Conservation (phyloP, 2,329 filamentous ascomycete species). For the Cordyceps fumosorosea region DNA sequence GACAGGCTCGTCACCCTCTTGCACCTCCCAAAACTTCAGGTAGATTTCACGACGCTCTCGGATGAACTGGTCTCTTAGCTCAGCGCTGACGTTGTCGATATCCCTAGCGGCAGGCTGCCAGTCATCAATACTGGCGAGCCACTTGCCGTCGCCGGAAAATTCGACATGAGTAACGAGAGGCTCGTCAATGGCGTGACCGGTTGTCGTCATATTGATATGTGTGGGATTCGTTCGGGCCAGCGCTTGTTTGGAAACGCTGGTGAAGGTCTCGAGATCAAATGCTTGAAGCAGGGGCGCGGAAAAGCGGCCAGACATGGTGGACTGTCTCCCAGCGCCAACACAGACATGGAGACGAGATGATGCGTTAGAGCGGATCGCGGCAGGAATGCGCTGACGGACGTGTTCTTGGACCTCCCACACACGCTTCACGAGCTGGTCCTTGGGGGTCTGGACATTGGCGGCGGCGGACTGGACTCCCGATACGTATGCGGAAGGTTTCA, state of each 20-base stretch:
- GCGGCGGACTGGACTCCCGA: slow-evolving; percentile 69
- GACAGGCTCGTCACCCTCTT: slow-evolving; percentile 51
- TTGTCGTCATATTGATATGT: slow-evolving; percentile 67
- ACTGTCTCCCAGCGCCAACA: slow-evolving; percentile 55
- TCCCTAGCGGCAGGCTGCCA: slow-evolving; percentile 74
- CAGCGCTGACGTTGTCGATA: slow-evolving; percentile 39
- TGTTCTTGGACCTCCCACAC: slow-evolving; percentile 39
- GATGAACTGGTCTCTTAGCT: slow-evolving; percentile 38
- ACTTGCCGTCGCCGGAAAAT: slow-evolving; percentile 73
- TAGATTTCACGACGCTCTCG: slow-evolving; percentile 62
- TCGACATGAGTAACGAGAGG: slow-evolving; percentile 70
- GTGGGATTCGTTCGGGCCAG: slow-evolving; percentile 83
- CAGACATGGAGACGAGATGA: slow-evolving; percentile 61
- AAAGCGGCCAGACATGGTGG: slow-evolving; percentile 43
- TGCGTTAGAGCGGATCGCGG: slow-evolving; percentile 54
- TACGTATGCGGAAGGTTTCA: slow-evolving; percentile 77
- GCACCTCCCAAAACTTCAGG: slow-evolving; percentile 84
- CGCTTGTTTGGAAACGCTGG: slow-evolving; percentile 78
- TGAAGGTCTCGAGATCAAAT: slow-evolving; percentile 74
- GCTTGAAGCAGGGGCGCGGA: slow-evolving; percentile 66
- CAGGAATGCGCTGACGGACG: slow-evolving; percentile 47
- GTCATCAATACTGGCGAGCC: slow-evolving; percentile 87
- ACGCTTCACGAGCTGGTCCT: slow-evolving; percentile 47
- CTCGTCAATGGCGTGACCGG: slow-evolving; percentile 65
- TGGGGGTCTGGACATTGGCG: slow-evolving; percentile 42